Evolutionary conservation across 352 stramenopile genomes (phyloP).

Genomic region (Phytophthora constricta): DNA sequence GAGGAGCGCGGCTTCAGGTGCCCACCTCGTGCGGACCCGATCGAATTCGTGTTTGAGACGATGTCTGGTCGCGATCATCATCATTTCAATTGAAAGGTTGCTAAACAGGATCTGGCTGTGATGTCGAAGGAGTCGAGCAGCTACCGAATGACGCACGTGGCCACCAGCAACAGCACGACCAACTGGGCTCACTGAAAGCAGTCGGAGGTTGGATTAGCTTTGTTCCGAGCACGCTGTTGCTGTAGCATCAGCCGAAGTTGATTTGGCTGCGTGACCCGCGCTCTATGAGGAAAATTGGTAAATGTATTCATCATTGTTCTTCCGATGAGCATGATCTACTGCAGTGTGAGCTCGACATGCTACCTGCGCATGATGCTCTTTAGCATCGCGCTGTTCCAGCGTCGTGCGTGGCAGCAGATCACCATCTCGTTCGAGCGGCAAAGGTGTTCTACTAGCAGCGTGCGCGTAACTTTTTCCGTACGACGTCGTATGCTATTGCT

Average conservation of each 20-base stretch:
- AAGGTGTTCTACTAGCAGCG: slow-evolving; percentile 93
- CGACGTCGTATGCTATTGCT: slow-evolving; percentile 82
- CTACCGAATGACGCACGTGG: slow-evolving; percentile 58
- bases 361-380: slow-evolving; percentile 83
- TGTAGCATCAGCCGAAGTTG: slow-evolving; percentile 66
- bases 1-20: slow-evolving; percentile 73
- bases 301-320: slow-evolving; percentile 79
- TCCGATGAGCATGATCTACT: slow-evolving; percentile 81
- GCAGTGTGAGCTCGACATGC: slow-evolving; percentile 55
- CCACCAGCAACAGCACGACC: slow-evolving; percentile 49
- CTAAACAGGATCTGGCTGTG: slow-evolving; percentile 34
- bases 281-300: slow-evolving; percentile 67
- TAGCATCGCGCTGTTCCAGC: slow-evolving; percentile 71
- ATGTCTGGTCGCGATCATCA: slow-evolving; percentile 59
- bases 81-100: slow-evolving; percentile 50
- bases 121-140: slow-evolving; percentile 55
- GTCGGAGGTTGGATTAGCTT: slow-evolving; percentile 59
- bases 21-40: slow-evolving; percentile 68
- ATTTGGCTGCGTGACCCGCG: slow-evolving; percentile 68
- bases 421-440: slow-evolving; percentile 76
- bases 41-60: slow-evolving; percentile 76
- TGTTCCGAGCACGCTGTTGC: slow-evolving; percentile 49
- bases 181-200: slow-evolving; percentile 58
- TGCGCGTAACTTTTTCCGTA: slow-evolving; percentile 90
- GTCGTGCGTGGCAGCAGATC: slow-evolving; percentile 76